A percentile compares a stretch with the other conserved stretches of the same genome.
These are phyloP conservation scores for Termitomyces sp. DNA, from an alignment of 768 basidiomycete species.

Conservation along the genomic window DNA sequence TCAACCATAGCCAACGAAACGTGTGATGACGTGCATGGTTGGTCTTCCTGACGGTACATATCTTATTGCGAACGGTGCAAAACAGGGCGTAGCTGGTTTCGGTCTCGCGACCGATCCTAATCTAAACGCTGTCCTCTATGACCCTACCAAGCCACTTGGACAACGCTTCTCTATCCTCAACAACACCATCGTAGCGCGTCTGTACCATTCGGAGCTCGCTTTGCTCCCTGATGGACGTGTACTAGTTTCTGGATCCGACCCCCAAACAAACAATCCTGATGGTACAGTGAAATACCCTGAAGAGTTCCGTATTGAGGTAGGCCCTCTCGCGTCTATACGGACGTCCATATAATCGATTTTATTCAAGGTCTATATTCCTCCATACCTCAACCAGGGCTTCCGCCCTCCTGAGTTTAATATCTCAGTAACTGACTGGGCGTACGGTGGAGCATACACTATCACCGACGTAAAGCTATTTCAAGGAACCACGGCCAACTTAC, in stretches of 20 bases:
- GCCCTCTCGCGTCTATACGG: neutral
- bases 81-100: slow-evolving; percentile 67
- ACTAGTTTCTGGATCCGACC: slow-evolving; percentile 73
- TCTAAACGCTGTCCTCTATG: slow-evolving; percentile 60
- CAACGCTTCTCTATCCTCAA: slow-evolving; percentile 63
- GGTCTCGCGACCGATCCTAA: slow-evolving; percentile 64
- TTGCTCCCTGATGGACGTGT: slow-evolving; percentile 73
- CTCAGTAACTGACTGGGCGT: slow-evolving; percentile 55
- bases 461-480: slow-evolving; percentile 39
- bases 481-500: slow-evolving; percentile 37
- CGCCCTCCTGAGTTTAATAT: slow-evolving; percentile 59
- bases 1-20: slow-evolving; percentile 48
- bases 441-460: slow-evolving; percentile 50
- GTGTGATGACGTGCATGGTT: slow-evolving; percentile 75
- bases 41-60: slow-evolving; percentile 71
- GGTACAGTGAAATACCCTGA: slow-evolving; percentile 52
- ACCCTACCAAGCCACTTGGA: slow-evolving; percentile 52
- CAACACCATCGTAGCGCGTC: slow-evolving; percentile 63
- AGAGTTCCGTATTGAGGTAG: slow-evolving; percentile 63
- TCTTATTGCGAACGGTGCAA: slow-evolving; percentile 72
- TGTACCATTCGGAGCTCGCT: slow-evolving; percentile 76
- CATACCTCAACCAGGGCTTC: slow-evolving; percentile 66
- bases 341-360: neutral
- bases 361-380: slow-evolving; percentile 70
- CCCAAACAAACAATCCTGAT: slow-evolving; percentile 41